A percentile compares a stretch with the other conserved stretches of the same genome.
Evolutionary conservation across 139 green algal genomes (phyloP).

Genomic region (Chlorella sp.): DNA sequence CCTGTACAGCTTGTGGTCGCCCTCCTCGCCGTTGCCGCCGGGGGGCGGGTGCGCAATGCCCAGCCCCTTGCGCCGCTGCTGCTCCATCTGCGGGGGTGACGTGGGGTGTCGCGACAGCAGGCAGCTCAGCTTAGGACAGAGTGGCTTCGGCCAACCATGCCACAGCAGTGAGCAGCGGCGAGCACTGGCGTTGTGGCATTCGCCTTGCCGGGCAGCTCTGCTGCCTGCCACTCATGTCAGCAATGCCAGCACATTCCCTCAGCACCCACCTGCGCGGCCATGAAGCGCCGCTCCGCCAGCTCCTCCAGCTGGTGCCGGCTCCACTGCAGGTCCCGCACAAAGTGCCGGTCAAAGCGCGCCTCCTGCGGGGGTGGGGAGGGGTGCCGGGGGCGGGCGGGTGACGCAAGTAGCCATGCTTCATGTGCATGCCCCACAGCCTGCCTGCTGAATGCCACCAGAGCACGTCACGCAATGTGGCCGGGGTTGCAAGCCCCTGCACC

Average conservation of each 20-base stretch:
- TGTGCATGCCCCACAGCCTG: too few relatives aligned
- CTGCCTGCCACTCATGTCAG: too few relatives aligned
- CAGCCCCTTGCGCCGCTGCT: neutral
- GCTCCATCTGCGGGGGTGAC: neutral
- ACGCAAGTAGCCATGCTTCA: neutral
- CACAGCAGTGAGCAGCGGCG: too few relatives aligned
- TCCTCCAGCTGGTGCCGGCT: constrained; percentile 91
- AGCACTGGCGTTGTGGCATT: too few relatives aligned
- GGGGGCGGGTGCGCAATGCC: too few relatives aligned
- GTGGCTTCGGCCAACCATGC: too few relatives aligned
- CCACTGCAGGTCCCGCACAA: constrained; percentile 90
- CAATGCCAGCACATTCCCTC: neutral
- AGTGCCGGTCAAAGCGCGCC: constrained; percentile 73
- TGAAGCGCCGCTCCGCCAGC: constrained; percentile 85
- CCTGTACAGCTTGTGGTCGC: neutral
- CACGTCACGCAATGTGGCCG: too few relatives aligned
- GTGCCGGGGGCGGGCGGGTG: neutral
- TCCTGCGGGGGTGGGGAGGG: constrained; percentile 41
- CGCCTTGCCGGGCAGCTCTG: too few relatives aligned
- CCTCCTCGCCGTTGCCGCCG: neutral
- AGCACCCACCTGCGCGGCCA: constrained; percentile 66
- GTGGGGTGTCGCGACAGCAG: neutral
- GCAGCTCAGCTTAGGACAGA: neutral
- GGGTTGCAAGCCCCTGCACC: too few relatives aligned
- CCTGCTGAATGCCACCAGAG: too few relatives aligned